A percentile compares a stretch with the other conserved stretches of the same genome.
Conservation (phyloP, 164 flowering plant genomes). For the Aristolochia contorta region DNA sequence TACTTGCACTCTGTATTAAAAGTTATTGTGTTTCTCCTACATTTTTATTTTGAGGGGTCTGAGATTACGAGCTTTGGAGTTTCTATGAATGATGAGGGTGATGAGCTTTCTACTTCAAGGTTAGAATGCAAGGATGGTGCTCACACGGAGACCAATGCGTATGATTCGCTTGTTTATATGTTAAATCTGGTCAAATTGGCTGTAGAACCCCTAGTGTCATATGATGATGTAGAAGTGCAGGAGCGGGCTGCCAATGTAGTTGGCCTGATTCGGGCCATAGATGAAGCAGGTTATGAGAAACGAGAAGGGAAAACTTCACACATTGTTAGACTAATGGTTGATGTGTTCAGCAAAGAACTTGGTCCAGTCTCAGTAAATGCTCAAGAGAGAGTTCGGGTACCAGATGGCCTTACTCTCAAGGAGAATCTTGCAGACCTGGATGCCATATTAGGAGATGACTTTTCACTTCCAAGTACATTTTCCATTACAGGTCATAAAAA, state of each 20-base stretch:
- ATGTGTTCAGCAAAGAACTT: conserved; percentile 55
- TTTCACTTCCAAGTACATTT: conserved; percentile 33
- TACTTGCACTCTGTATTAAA: conserved; percentile 80
- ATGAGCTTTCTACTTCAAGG: conserved; percentile 22
- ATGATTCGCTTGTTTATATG: conserved; percentile 41
- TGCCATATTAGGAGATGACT: conserved; percentile 39
- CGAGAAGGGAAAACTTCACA: conserved; percentile 23
- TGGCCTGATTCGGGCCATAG: conserved; percentile 47
- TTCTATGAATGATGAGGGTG: conserved; percentile 17
- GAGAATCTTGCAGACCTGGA: conserved; percentile 69
- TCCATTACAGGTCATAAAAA: conserved; percentile 24
- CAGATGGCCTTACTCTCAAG: conserved; percentile 60
- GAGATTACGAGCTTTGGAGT: conserved; percentile 13
- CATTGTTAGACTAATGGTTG: conserved; percentile 30
- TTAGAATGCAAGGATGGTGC: conserved; percentile 10
- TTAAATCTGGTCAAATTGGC: conserved; percentile 44
- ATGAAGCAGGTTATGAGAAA: conserved; percentile 20
- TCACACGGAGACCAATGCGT: conserved; percentile 16
- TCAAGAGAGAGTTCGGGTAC: conserved; percentile 63
- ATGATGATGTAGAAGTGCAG: conserved; percentile 68
- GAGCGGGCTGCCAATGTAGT: conserved; percentile 71
- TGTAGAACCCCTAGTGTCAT: conserved; percentile 43
- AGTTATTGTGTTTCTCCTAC: conserved; percentile 48
- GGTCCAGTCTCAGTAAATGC: conserved; percentile 70
- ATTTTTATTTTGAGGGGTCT: conserved; percentile 32